A percentile compares a stretch with the other conserved stretches of the same genome.
These are phyloP conservation scores for Zymoseptoria tritici DNA, from an alignment of 2,329 filamentous ascomycete species.

Conservation along the genomic window DNA sequence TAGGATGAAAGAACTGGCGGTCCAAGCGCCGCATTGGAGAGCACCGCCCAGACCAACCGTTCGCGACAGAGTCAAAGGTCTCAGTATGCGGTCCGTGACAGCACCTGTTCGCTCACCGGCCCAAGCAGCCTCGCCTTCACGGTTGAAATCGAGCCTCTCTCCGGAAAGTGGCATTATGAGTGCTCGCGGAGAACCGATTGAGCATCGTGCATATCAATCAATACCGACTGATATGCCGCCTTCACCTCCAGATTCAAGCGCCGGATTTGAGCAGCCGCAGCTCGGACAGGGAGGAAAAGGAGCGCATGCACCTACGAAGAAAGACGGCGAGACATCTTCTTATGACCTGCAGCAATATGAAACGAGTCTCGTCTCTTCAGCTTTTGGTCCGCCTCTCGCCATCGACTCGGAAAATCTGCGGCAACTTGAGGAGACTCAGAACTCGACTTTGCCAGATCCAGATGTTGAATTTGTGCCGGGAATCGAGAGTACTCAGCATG, in stretches of 20 bases:
- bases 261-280: conserved; percentile 19
- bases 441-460: background rate
- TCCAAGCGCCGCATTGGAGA: conserved; percentile 10
- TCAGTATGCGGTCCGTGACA: conserved; percentile 27
- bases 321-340: background rate
- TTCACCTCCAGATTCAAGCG: conserved; percentile 29
- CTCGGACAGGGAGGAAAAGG: background rate
- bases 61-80: conserved; percentile 14
- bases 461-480: background rate
- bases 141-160: conserved; percentile 21
- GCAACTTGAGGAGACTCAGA: too few species aligned
- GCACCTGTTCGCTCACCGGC: conserved; percentile 38
- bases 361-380: too few species aligned
- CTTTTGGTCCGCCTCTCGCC: too few species aligned
- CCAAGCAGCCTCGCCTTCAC: conserved; percentile 38
- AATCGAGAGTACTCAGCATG: background rate
- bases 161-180: conserved; percentile 19
- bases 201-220: conserved; percentile 20
- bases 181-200: background rate
- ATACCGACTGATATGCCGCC: conserved; percentile 30
- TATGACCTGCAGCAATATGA: background rate
- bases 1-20: conserved; percentile 4
- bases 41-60: conserved; percentile 16
- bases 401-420: too few species aligned
- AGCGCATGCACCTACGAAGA: background rate